Conservation (phyloP, 2,329 filamentous ascomycete genomes). For the Chaetomiaceae sp. region DNA sequence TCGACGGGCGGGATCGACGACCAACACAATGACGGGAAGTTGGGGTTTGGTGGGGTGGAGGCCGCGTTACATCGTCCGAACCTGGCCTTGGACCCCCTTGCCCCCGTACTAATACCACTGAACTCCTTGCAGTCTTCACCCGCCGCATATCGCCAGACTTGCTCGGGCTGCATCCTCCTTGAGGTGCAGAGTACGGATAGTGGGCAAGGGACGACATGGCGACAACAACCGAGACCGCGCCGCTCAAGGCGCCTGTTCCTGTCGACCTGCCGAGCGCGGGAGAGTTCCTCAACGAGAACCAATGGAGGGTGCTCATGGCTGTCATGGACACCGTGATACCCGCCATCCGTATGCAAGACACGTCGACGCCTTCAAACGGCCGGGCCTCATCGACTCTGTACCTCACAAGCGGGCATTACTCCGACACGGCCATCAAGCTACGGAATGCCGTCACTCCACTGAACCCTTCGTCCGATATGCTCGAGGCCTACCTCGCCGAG, state of each 20-base stretch:
- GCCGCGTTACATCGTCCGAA: too few species aligned
- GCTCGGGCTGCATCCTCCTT: too few species aligned
- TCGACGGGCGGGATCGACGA: background rate
- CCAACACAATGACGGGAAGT: background rate
- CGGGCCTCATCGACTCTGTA: constrained; percentile 8
- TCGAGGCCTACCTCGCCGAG: constrained; percentile 23
- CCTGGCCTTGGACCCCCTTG: too few species aligned
- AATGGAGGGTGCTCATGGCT: constrained; percentile 23
- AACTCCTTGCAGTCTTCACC: too few species aligned
- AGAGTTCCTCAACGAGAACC: constrained; percentile 12
- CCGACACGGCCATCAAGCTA: constrained; percentile 13
- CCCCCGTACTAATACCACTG: too few species aligned
- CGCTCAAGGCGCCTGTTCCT: constrained; percentile 9
- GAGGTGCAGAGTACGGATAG: background rate
- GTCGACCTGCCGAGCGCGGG: constrained; percentile 8
- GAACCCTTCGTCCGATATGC: constrained; percentile 4
- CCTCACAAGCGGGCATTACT: constrained; percentile 18
- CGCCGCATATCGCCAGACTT: too few species aligned
- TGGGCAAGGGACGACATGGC: background rate
- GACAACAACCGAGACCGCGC: constrained; percentile 5
- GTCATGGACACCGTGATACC: constrained; percentile 23
- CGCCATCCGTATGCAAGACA: constrained; percentile 15
- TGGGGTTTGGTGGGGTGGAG: too few species aligned
- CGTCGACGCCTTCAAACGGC: background rate
- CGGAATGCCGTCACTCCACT: constrained; percentile 9